Evolutionary conservation across 208 protist species (phyloP).

Genomic region (Crithidia sp.): DNA sequence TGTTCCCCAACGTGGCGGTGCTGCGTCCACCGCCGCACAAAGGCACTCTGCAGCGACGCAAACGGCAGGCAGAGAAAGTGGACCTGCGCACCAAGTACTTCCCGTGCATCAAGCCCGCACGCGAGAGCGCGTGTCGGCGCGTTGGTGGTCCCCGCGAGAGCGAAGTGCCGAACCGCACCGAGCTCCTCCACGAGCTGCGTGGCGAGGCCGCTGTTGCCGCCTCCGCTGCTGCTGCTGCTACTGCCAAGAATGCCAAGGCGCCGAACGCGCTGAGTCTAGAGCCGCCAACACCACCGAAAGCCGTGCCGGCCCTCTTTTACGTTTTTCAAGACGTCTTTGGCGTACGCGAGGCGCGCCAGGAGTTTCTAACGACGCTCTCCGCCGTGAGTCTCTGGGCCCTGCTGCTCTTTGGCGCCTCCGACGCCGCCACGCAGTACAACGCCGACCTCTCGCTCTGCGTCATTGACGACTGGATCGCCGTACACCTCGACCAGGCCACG

Average conservation of each 20-base stretch:
- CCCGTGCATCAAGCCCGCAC: conserved; percentile 61
- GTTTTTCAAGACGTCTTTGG: conserved; percentile 81
- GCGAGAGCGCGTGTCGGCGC: conserved; percentile 79
- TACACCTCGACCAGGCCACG: conserved; percentile 52
- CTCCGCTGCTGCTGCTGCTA: neutral
- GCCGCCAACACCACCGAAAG: neutral
- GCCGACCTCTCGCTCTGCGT: conserved; percentile 57
- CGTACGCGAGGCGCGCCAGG: conserved; percentile 49
- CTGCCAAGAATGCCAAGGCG: too few species aligned
- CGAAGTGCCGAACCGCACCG: conserved; percentile 31
- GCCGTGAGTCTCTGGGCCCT: conserved; percentile 81
- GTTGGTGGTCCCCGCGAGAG: conserved; percentile 45
- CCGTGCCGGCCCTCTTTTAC: conserved; percentile 71
- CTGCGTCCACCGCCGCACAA: conserved; percentile 48
- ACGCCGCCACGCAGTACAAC: conserved; percentile 62
- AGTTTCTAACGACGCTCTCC: conserved; percentile 81
- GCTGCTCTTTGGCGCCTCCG: conserved; percentile 80
- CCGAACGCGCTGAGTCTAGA: too few species aligned
- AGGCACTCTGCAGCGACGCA: conserved; percentile 3
- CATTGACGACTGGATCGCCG: conserved; percentile 77
- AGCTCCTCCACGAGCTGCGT: conserved; percentile 36
- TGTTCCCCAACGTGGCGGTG: conserved; percentile 89
- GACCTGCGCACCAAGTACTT: conserved; percentile 66
- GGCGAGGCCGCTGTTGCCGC: neutral
- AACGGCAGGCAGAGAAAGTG: conserved; percentile 31